Conservation (phyloP, 805 yeast species). For the Pichia nakasei region DNA sequence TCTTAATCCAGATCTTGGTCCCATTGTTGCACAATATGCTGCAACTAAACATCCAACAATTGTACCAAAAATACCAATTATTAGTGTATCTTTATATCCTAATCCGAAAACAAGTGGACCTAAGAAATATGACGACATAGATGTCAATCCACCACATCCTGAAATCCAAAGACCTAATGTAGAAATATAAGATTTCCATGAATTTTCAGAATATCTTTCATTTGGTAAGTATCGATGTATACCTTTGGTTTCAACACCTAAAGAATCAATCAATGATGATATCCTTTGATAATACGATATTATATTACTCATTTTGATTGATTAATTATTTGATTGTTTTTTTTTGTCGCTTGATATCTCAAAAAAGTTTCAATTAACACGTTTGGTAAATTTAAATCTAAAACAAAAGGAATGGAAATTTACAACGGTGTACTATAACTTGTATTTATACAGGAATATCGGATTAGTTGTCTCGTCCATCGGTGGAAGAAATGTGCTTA, state of each 20-base stretch:
- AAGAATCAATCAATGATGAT: conserved; percentile 37
- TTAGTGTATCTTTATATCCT: conserved; percentile 55
- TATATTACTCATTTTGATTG: neutral
- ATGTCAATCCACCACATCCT: conserved; percentile 81
- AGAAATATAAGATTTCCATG: conserved; percentile 21
- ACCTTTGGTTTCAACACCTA: conserved; percentile 69
- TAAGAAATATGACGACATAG: conserved; percentile 75
- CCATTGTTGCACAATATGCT: conserved; percentile 78
- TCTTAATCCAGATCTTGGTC: conserved; percentile 83
- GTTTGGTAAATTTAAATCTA: too few species aligned
- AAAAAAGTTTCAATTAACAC: too few species aligned
- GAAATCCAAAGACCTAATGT: conserved; percentile 76
- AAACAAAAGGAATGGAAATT: too few species aligned
- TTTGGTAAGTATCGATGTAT: conserved; percentile 66
- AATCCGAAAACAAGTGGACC: conserved; percentile 67
- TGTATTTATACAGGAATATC: too few species aligned
- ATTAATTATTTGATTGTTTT: neutral
- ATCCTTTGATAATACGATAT: conserved; percentile 10
- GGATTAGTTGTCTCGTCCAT: too few species aligned
- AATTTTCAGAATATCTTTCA: conserved; percentile 28
- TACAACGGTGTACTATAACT: too few species aligned
- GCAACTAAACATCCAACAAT: conserved; percentile 68
- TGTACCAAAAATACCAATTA: conserved; percentile 55
- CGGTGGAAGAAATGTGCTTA: too few species aligned
- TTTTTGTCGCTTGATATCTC: too few species aligned